Evolutionary conservation across 345 rosid genomes (phyloP), one percentile per base, ranked within the genome.

Genomic region (Microthlaspi erraticum): DNA sequence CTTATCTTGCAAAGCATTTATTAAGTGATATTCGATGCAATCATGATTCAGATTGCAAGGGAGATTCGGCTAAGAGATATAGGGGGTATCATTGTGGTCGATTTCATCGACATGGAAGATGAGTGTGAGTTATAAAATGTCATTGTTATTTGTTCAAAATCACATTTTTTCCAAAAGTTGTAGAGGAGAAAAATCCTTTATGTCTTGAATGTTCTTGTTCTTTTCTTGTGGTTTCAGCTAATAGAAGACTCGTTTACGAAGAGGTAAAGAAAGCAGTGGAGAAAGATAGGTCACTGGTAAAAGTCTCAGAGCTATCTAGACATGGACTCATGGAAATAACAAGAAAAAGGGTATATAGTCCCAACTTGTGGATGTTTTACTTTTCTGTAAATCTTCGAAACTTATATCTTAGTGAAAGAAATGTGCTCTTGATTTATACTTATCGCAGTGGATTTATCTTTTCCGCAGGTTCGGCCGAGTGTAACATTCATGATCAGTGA

Each of bases 241-340:
- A 91, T 76, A 94, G 85, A 81, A 85, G 96, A 81, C 76, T 84
- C 70, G 95, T 94, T 23, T 94, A 89, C 72, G 96, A 94, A 82
- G 96, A 89, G 81, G 87, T 94, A 64, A 94, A 86, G 82, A 85
- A 81, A 77, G 93, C 95, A 71, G 96, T 94, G 56, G 96, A 85
- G 85, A 85, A 80, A 69, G 99, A 94, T 79, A 81, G 99, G 74
- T 94, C 99, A 56, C 74, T 74, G 54, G 96, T 91, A 81, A 94
- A 85, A 71, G 95, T 94, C 56, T 91, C 92, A 70, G 99, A 94
- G 80, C 77, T 94, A 68, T 94, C 99, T 46, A 91, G 83, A 78
- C 86, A 91, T 41, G 99, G 99, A 56, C 96, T 94, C 10, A 94
- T 94, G 99, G 99, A 94, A 77, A 94, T 94, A 60, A 93, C 96